Base-by-base conservation (phyloP, 345 rosid species). In the Salix suchowensis region DNA sequence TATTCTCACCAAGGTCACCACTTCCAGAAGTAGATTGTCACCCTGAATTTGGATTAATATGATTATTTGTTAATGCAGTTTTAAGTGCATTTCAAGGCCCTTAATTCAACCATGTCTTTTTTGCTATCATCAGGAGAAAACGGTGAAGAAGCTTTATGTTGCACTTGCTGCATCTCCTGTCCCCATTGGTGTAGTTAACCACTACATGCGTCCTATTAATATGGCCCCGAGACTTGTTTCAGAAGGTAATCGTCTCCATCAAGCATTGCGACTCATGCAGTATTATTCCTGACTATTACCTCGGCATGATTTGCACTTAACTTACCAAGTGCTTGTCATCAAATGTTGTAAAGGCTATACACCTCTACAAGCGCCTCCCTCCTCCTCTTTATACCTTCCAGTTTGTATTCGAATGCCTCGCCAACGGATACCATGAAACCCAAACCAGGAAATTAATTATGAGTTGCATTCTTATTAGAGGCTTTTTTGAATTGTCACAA, bases 191-290 rank as follows among this genome's bases (percentile, higher is more conserved):
- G 73, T 92, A 2, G 85, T 92, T 70, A 89, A 92, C 68, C 97
- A 94, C 82, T 94, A 92, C 81, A 94, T 94, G 97, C 91, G 97
- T 26, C 97, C 98, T 8, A 58, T 86, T 68, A 92, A 91, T 74
- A 78, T 81, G 77, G 97, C 98, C 80, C 97, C 98, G 5, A 87
- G 97, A 79, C 87, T 94, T 54, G 87, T 94, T 79, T 89, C 94
- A 16, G 91, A 88, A 88, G 96, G 98, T 92, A 83, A 74, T 26
- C 3, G 28, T 55, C 70, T 73, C 42, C 67, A 69, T 60, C 21
- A 19, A 61, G 23, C 78, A 52, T 52, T 72, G 50, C 1, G 23
- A 64, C 67, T 64, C 37, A 2, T 3, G 37, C 23, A 65, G 32
- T 48, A 23, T 18, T 69, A 5, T 37, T 58, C 60, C 39, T 26